phyloP scores from a whole-genome alignment of 2,329 filamentous ascomycete genomes.

The Colletotrichum graminicola region DNA sequence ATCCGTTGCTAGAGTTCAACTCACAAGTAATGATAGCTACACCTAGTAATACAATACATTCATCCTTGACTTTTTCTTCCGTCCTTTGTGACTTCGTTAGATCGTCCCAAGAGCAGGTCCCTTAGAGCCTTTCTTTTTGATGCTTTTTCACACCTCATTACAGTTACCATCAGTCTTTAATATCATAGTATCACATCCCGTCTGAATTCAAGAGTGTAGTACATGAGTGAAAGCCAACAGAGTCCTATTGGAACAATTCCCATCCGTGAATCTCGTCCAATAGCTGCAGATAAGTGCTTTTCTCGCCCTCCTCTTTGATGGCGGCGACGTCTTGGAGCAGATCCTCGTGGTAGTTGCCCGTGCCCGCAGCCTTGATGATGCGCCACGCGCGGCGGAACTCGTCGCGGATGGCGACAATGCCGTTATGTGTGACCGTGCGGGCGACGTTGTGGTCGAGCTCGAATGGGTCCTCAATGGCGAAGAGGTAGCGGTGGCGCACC shows the following conservation, averaged over 20 bases:
- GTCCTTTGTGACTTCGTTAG: slow-evolving; percentile 15
- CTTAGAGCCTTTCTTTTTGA: background rate
- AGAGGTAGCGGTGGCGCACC: slow-evolving; percentile 82
- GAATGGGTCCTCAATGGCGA: slow-evolving; percentile 94
- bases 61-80: slow-evolving; percentile 12
- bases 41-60: slow-evolving; percentile 31
- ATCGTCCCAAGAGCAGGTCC: slow-evolving; percentile 12
- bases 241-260: slow-evolving; percentile 38
- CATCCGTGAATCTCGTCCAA: slow-evolving; percentile 57
- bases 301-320: slow-evolving; percentile 51
- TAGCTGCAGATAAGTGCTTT: slow-evolving; percentile 52
- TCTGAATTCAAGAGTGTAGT: background rate
- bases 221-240: background rate
- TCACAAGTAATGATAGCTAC: slow-evolving; percentile 2
- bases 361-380: slow-evolving; percentile 71
- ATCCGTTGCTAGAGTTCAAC: background rate
- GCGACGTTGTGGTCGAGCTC: slow-evolving; percentile 90
- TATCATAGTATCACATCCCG: background rate
- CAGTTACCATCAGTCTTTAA: no score
- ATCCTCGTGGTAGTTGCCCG: slow-evolving; percentile 56
- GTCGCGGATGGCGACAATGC: slow-evolving; percentile 84
- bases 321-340: slow-evolving; percentile 65
- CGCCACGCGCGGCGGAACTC: slow-evolving; percentile 86
- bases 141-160: background rate
- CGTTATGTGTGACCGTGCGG: slow-evolving; percentile 84